Evolutionary conservation across 1,284 basidiomycete species (phyloP).

Genomic region (Hortiboletus rubellus): DNA sequence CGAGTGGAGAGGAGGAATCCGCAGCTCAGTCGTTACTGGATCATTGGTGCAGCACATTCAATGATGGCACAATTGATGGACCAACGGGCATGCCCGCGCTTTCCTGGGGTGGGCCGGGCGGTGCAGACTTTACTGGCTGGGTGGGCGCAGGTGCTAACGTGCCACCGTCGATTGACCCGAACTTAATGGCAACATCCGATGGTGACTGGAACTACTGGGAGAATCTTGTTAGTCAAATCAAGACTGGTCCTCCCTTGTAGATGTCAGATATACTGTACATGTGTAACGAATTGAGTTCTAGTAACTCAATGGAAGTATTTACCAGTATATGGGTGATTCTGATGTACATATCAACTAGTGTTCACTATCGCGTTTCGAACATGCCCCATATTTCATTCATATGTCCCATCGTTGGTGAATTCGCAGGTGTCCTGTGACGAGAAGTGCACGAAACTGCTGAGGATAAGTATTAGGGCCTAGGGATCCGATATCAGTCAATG

Average conservation of each 20-base stretch:
- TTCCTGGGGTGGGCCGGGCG: slow-evolving; percentile 62
- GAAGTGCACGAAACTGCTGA: too few relatives aligned
- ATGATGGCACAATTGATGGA: slow-evolving; percentile 59
- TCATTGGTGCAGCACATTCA: slow-evolving; percentile 78
- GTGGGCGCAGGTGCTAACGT: slow-evolving; percentile 40
- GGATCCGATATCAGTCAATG: too few relatives aligned
- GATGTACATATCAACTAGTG: slow-evolving; percentile 14
- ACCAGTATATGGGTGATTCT: not conserved
- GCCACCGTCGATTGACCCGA: slow-evolving; percentile 40
- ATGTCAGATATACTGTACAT: slow-evolving; percentile 4
- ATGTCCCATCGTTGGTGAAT: not conserved
- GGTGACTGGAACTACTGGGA: slow-evolving; percentile 84
- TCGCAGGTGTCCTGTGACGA: not conserved
- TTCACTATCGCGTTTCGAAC: not conserved
- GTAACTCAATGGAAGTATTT: slow-evolving; percentile 12
- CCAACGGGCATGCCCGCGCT: slow-evolving; percentile 48
- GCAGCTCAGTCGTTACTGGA: slow-evolving; percentile 74
- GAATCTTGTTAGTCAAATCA: slow-evolving; percentile 72
- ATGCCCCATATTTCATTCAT: not conserved
- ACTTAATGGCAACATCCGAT: slow-evolving; percentile 51
- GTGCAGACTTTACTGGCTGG: slow-evolving; percentile 62
- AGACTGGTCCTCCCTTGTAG: slow-evolving; percentile 43
- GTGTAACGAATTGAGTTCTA: slow-evolving; percentile 7
- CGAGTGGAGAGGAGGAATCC: slow-evolving; percentile 70
- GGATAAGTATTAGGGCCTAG: too few relatives aligned